phyloP scores from a whole-genome alignment of 768 basidiomycete species.

The Tricholoma hemisulphureum region DNA sequence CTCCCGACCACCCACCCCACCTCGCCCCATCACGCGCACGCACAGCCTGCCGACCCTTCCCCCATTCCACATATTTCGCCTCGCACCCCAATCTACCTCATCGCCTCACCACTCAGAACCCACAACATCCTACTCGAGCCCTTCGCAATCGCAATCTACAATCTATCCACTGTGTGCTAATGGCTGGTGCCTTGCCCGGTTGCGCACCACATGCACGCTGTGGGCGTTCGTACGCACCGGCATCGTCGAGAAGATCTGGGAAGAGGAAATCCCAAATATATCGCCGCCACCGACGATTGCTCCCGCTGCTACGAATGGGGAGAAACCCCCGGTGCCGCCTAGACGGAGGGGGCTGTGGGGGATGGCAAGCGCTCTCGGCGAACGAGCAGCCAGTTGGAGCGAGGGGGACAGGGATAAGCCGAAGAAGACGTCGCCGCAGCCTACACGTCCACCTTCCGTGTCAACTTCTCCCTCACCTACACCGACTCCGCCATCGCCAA shows the following conservation, averaged over 20 bases:
- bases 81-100: conserved; percentile 37
- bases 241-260: conserved; percentile 86
- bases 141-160: conserved; percentile 32
- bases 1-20: conserved; percentile 33
- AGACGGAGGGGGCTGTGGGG: conserved; percentile 66
- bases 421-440: conserved; percentile 15
- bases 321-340: conserved; percentile 63
- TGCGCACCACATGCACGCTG: conserved; percentile 84
- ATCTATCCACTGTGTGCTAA: conserved; percentile 80
- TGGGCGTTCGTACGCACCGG: conserved; percentile 87
- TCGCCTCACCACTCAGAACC: conserved; percentile 29
- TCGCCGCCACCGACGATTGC: conserved; percentile 28
- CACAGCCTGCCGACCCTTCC: conserved; percentile 30
- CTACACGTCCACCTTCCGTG: conserved; percentile 2
- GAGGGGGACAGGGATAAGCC: conserved; percentile 40
- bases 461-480: conserved; percentile 7
- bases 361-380: conserved; percentile 61
- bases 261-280: conserved; percentile 61
- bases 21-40: conserved; percentile 23
- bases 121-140: conserved; percentile 16
- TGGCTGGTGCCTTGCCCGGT: conserved; percentile 82
- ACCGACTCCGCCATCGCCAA: conserved; percentile 16
- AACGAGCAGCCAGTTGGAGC: conserved; percentile 58
- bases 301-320: conserved; percentile 19
- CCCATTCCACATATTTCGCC: conserved; percentile 69